Evolutionary conservation across 345 rosid species (phyloP).

Genomic region (Turnera subulata): DNA sequence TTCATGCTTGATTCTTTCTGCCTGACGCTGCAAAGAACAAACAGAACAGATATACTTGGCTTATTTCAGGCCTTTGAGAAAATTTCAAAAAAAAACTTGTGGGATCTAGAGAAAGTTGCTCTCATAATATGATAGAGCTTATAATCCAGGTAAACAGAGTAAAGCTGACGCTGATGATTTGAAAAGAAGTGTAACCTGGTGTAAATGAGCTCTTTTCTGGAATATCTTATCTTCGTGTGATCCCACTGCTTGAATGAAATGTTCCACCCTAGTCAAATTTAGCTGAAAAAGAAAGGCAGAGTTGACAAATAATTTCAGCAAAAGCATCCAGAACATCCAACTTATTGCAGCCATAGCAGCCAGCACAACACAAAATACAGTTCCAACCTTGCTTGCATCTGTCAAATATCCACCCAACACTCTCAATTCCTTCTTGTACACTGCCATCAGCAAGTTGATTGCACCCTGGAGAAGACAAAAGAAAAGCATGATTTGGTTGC

Average conservation of each 20-base stretch:
- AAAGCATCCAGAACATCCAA: not conserved
- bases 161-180: not conserved
- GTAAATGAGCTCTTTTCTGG: conserved; percentile 68
- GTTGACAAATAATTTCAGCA: not conserved
- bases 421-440: conserved; percentile 78
- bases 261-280: conserved; percentile 66
- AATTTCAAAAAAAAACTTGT: too few relatives aligned
- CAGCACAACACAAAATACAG: not conserved
- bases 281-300: conserved; percentile 47
- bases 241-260: conserved; percentile 88
- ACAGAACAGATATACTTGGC: not conserved
- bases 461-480: conserved; percentile 64
- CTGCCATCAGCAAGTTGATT: conserved; percentile 73
- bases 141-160: not conserved
- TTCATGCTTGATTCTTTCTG: conserved; percentile 62
- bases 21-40: conserved; percentile 58
- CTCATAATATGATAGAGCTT: not conserved
- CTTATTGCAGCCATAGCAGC: not conserved
- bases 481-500: not conserved
- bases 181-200: conserved; percentile 43
- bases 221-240: conserved; percentile 77
- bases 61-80: not conserved
- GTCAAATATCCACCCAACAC: conserved; percentile 65
- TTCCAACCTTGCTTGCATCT: conserved; percentile 64
- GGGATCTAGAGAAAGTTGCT: too few relatives aligned